A percentile compares a stretch with the other conserved stretches of the same genome.
Conservation (phyloP, 768 basidiomycete species). For the Fomitopsis pulvina region DNA sequence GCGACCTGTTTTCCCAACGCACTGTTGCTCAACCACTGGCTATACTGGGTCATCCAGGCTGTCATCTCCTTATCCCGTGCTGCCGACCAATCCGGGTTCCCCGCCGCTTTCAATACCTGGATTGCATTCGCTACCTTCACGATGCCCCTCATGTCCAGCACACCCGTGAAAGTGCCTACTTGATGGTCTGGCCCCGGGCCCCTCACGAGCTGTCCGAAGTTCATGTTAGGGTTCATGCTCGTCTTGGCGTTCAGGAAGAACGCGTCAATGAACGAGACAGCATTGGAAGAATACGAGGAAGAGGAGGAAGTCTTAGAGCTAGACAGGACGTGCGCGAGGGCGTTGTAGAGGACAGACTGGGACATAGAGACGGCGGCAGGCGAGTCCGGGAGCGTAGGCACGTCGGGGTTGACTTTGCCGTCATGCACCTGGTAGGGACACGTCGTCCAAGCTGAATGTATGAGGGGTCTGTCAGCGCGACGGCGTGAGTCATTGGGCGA, state of each 20-base stretch:
- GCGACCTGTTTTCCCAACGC: constrained; percentile 34
- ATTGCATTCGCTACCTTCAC: constrained; percentile 45
- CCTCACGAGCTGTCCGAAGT: constrained; percentile 48
- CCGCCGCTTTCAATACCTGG: constrained; percentile 30
- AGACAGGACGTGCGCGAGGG: constrained; percentile 32
- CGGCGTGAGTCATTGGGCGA: background rate
- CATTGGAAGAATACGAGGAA: constrained; percentile 31
- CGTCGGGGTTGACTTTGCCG: constrained; percentile 51
- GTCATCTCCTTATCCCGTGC: constrained; percentile 33
- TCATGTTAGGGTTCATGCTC: constrained; percentile 46
- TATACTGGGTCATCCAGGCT: constrained; percentile 37
- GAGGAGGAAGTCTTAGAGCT: background rate
- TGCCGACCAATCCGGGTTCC: constrained; percentile 36
- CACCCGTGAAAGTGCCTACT: constrained; percentile 44
- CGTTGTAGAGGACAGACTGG: constrained; percentile 40
- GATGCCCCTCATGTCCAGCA: constrained; percentile 45
- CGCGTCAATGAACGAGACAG: constrained; percentile 31
- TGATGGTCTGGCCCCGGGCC: constrained; percentile 39
- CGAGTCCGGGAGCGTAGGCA: constrained; percentile 34
- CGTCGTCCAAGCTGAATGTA: constrained; percentile 33
- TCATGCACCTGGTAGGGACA: constrained; percentile 46
- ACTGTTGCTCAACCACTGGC: constrained; percentile 38
- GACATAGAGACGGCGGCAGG: constrained; percentile 30
- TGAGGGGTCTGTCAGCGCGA: background rate
- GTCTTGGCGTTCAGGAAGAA: constrained; percentile 42